These are phyloP conservation scores for Dictyostelium purpureum DNA, from an alignment of 78 protist genomes.

Conservation along the genomic window DNA sequence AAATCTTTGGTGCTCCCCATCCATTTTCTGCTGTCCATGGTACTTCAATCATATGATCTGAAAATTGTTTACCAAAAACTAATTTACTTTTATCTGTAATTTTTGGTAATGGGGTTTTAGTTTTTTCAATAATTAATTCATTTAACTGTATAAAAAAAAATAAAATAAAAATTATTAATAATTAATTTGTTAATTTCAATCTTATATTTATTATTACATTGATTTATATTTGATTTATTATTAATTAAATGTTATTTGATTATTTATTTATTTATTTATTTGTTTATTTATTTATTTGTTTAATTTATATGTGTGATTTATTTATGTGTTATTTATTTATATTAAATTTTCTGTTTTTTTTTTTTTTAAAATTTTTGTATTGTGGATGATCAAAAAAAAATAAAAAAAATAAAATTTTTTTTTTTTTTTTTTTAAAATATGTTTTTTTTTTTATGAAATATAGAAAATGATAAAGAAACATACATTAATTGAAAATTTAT, in stretches of 20 bases:
- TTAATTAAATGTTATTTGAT: background rate
- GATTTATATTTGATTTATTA: background rate
- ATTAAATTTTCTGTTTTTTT: too few species aligned
- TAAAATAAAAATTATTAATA: too few species aligned
- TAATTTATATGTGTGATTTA: too few species aligned
- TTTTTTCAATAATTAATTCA: constrained; percentile 74
- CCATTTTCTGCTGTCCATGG: constrained; percentile 90
- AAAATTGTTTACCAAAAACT: constrained; percentile 91
- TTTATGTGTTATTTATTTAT: too few species aligned
- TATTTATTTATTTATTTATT: too few species aligned
- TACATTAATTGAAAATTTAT: background rate
- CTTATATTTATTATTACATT: background rate
- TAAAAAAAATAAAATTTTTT: background rate
- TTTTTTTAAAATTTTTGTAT: too few species aligned
- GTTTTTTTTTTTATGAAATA: background rate
- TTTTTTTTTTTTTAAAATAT: too few species aligned
- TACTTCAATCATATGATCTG: constrained; percentile 95
- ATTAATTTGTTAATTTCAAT: background rate
- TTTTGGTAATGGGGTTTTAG: constrained; percentile 68
- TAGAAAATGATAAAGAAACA: background rate
- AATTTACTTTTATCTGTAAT: constrained; percentile 73
- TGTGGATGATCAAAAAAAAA: background rate
- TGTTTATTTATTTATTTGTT: too few species aligned
- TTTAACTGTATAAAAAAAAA: too few species aligned
- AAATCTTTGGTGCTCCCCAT: constrained; percentile 91